These are phyloP conservation scores for Centaurea solstitialis DNA, from an alignment of 129 eudicot genomes.

Conservation along the genomic window DNA sequence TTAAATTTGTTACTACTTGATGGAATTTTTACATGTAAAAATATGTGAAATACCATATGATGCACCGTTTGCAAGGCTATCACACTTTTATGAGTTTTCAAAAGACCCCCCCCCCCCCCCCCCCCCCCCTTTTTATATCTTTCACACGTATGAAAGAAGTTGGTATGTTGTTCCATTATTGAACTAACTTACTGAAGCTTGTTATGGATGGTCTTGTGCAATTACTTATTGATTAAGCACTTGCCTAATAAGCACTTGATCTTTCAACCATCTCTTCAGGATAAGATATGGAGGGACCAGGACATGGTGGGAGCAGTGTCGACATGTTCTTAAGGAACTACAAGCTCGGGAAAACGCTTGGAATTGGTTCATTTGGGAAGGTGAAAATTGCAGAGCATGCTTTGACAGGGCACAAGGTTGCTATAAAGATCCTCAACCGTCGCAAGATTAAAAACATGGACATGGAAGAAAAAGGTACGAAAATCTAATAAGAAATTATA, in stretches of 20 bases:
- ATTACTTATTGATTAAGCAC: neutral
- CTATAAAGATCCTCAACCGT: slow-evolving; percentile 95
- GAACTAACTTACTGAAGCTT: neutral
- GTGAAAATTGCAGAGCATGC: slow-evolving; percentile 93
- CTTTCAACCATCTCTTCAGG: slow-evolving; percentile 17
- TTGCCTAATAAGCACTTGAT: neutral
- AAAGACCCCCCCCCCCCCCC: no score
- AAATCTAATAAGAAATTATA: neutral
- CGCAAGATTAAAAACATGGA: slow-evolving; percentile 94
- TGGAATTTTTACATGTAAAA: slow-evolving; percentile 1
- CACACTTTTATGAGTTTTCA: no score
- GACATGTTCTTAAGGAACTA: slow-evolving; percentile 80
- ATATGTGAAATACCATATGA: no score
- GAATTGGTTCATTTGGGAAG: slow-evolving; percentile 96
- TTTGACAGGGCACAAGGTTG: slow-evolving; percentile 90
- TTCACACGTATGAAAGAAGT: neutral
- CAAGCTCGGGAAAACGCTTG: slow-evolving; percentile 93
- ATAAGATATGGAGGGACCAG: slow-evolving; percentile 77
- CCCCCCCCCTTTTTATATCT: no score
- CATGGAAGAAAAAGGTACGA: slow-evolving; percentile 95
- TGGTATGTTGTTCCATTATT: neutral
- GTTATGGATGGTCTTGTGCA: slow-evolving; percentile 3
- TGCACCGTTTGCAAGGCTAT: no score
- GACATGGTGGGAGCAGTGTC: slow-evolving; percentile 62
- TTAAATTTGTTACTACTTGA: neutral